Conservation (phyloP, 2,329 filamentous ascomycete genomes). For the Lanzia echinophila region DNA sequence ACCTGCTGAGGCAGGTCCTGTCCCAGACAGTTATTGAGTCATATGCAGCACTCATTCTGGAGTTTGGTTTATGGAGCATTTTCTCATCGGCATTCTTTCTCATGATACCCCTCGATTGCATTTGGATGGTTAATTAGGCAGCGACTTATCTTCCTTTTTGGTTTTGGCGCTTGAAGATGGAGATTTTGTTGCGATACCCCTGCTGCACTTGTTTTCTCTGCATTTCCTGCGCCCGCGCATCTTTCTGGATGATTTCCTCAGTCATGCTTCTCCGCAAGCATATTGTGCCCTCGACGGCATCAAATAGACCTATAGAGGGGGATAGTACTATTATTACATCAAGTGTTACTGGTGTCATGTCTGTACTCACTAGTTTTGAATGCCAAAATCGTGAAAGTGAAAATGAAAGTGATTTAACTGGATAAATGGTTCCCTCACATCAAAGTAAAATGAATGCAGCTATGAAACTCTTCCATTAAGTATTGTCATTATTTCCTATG, state of each 20-base stretch:
- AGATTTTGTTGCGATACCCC: neutral
- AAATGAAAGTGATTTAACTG: too few species aligned
- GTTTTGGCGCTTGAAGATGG: neutral
- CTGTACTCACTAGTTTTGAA: neutral
- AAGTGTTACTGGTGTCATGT: too few species aligned
- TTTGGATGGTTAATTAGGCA: neutral
- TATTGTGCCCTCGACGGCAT: neutral
- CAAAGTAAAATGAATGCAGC: too few species aligned
- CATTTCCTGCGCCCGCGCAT: neutral
- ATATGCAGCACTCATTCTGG: neutral
- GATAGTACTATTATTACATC: too few species aligned
- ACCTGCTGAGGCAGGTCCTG: neutral
- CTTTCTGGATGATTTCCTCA: neutral
- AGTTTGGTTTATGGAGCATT: neutral
- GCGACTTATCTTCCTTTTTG: neutral
- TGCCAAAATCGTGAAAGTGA: neutral
- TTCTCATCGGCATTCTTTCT: neutral
- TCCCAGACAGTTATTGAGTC: neutral
- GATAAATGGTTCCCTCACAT: too few species aligned
- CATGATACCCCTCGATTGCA: neutral
- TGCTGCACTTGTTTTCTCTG: neutral
- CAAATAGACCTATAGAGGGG: too few species aligned
- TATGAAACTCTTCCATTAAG: neutral
- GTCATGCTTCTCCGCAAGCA: neutral
- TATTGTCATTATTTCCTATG: conserved; percentile 1